These are phyloP conservation scores for Marasmius oreades DNA, from an alignment of 1,284 basidiomycete species.

Conservation along the genomic window DNA sequence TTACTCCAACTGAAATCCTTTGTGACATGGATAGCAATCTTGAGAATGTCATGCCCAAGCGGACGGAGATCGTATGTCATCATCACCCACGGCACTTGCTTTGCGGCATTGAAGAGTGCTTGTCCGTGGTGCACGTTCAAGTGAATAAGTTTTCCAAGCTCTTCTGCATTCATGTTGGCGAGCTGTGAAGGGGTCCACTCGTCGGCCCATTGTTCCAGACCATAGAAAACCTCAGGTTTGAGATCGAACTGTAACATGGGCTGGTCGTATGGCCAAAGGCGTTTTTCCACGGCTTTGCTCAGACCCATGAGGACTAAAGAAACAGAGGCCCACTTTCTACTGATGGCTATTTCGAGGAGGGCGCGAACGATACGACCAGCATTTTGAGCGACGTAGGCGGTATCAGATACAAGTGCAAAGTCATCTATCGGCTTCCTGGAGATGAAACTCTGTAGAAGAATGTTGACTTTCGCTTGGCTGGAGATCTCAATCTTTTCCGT, in stretches of 20 bases:
- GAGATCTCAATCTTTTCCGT: conserved; percentile 39
- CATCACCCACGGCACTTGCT: conserved; percentile 80
- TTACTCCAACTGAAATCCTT: conserved; percentile 84
- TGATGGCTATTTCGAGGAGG: conserved; percentile 91
- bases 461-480: conserved; percentile 83
- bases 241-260: conserved; percentile 83
- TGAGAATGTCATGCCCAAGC: conserved; percentile 81
- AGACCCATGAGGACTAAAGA: conserved; percentile 84
- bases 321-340: conserved; percentile 86
- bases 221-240: conserved; percentile 78
- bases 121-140: conserved; percentile 85
- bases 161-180: conserved; percentile 65
- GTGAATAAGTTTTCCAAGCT: conserved; percentile 84
- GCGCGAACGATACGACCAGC: conserved; percentile 93
- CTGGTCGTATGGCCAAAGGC: conserved; percentile 96
- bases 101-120: conserved; percentile 78
- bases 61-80: conserved; percentile 76
- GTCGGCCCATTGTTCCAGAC: conserved; percentile 80
- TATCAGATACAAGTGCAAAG: conserved; percentile 96
- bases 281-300: conserved; percentile 91
- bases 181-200: conserved; percentile 81
- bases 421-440: conserved; percentile 83
- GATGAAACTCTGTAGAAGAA: conserved; percentile 91
- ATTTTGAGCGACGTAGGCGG: conserved; percentile 91
- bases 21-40: conserved; percentile 64